phyloP scores from a whole-genome alignment of 2,329 filamentous ascomycete species.

The Cladorrhinum sp. region DNA sequence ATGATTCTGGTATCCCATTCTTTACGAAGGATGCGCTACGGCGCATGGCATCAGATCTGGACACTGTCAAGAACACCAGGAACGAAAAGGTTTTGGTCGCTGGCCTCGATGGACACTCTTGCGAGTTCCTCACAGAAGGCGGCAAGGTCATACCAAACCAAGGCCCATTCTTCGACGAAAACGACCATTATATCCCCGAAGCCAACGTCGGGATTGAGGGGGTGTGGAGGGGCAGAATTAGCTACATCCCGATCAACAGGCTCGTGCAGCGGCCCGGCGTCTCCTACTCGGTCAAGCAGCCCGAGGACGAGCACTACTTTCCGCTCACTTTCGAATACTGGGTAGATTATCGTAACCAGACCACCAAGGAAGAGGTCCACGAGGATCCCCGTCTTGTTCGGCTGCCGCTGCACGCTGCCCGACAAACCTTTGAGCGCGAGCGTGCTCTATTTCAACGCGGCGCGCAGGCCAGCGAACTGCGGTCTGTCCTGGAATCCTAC shows the following conservation, averaged over 20 bases:
- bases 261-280: background rate
- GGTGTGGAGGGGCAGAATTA: background rate
- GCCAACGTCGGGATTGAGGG: background rate
- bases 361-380: background rate
- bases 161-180: background rate
- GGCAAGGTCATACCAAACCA: background rate
- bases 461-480: background rate
- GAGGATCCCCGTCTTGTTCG: background rate
- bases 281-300: background rate
- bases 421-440: background rate
- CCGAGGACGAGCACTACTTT: background rate
- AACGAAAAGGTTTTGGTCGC: background rate
- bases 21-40: background rate
- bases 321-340: background rate
- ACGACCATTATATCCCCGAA: too few species aligned
- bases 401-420: background rate
- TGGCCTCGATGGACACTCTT: background rate
- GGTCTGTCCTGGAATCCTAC: background rate
- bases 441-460: background rate
- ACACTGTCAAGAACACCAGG: background rate
- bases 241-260: background rate
- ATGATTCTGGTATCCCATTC: background rate
- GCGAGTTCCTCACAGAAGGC: background rate
- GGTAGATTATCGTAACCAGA: background rate
- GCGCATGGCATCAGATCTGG: background rate